Conservation (phyloP, 352 stramenopile species). For the Phytophthora meadii region DNA sequence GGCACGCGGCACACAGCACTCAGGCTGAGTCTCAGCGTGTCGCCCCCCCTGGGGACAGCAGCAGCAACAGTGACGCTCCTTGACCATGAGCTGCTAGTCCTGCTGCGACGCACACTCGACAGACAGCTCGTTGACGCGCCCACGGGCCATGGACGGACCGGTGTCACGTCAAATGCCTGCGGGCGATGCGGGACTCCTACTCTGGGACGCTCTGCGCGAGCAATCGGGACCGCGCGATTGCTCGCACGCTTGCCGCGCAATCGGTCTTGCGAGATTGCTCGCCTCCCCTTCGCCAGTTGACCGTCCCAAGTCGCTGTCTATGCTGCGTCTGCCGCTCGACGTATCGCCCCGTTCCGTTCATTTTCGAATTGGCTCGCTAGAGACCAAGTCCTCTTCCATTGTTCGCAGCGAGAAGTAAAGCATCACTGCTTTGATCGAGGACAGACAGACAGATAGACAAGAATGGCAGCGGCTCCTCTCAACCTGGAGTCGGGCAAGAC, state of each 20-base stretch:
- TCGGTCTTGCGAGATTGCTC: neutral
- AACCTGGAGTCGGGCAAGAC: slow-evolving; percentile 22
- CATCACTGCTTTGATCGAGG: neutral
- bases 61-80: too few relatives aligned
- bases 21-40: too few relatives aligned
- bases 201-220: slow-evolving; percentile 11
- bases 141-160: too few relatives aligned
- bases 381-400: slow-evolving; percentile 17
- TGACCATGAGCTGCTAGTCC: too few relatives aligned
- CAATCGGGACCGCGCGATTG: slow-evolving; percentile 10
- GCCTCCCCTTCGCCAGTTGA: neutral
- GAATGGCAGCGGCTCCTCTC: slow-evolving; percentile 11
- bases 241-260: slow-evolving; percentile 11
- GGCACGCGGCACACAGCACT: too few relatives aligned
- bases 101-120: neutral
- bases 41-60: too few relatives aligned
- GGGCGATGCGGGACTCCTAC: slow-evolving; percentile 1
- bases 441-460: neutral
- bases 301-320: neutral
- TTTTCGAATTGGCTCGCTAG: slow-evolving; percentile 15
- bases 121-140: too few relatives aligned
- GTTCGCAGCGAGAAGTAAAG: slow-evolving; percentile 2
- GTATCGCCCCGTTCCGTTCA: slow-evolving; percentile 2
- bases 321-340: neutral
- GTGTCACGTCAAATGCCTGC: too few relatives aligned